phyloP scores from a whole-genome alignment of 2,329 filamentous ascomycete genomes.

The Colletotrichum destructivum region DNA sequence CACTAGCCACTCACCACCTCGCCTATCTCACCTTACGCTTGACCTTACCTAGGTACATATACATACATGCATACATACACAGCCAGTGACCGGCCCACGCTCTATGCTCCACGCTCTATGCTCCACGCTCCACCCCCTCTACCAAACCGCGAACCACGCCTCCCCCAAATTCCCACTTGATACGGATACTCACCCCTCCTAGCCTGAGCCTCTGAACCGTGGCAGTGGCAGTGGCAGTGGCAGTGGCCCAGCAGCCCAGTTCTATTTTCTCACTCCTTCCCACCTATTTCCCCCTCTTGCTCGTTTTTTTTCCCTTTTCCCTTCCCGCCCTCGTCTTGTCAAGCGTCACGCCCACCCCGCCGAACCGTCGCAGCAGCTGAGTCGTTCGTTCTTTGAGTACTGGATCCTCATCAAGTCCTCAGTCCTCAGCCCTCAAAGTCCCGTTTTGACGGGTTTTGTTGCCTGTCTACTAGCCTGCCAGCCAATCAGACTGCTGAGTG shows the following conservation, averaged over 20 bases:
- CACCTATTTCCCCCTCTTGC: conserved; percentile 4
- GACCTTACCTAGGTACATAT: neutral
- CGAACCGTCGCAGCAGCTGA: conserved; percentile 17
- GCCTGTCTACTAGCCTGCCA: no score
- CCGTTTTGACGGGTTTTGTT: neutral
- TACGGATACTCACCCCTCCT: neutral
- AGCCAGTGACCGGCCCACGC: conserved; percentile 11
- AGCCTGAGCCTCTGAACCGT: neutral
- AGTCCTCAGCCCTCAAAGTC: conserved; percentile 11
- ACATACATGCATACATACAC: no score
- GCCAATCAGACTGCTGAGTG: neutral
- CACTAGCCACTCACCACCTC: neutral
- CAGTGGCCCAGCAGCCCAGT: conserved; percentile 16
- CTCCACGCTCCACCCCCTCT: conserved; percentile 20
- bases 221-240: no score
- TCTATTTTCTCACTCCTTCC: conserved; percentile 41
- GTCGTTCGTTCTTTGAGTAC: neutral
- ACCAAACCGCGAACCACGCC: neutral
- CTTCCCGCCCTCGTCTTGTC: conserved; percentile 13
- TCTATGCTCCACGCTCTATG: conserved; percentile 7
- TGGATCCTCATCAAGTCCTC: neutral
- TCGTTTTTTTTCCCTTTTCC: neutral
- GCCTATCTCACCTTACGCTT: neutral
- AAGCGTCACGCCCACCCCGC: conserved; percentile 9
- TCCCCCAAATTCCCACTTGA: neutral